Conservation (phyloP, 768 basidiomycete species). For the Suillus sp. region DNA sequence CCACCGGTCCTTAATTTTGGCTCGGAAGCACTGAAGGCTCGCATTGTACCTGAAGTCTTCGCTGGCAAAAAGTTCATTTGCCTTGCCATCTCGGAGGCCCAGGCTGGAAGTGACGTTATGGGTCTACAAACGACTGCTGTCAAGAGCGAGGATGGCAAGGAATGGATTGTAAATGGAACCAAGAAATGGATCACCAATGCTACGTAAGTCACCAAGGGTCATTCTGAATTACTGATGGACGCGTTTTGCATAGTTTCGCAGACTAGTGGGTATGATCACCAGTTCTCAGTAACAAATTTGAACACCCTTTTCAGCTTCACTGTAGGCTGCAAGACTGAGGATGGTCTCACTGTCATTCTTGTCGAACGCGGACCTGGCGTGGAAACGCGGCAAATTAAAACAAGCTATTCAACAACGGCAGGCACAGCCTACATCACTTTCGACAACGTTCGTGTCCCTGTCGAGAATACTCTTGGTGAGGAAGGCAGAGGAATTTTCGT, state of each 20-base stretch:
- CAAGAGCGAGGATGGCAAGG: conserved; percentile 66
- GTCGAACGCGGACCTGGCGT: conserved; percentile 66
- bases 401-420: conserved; percentile 84
- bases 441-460: conserved; percentile 83
- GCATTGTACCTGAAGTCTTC: conserved; percentile 52
- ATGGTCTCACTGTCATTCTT: conserved; percentile 65
- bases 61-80: conserved; percentile 70
- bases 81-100: conserved; percentile 76
- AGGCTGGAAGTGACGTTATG: conserved; percentile 69
- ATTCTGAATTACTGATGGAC: neutral
- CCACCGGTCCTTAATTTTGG: conserved; percentile 75
- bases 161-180: conserved; percentile 72
- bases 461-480: conserved; percentile 78
- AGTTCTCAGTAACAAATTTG: conserved; percentile 1
- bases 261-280: conserved; percentile 38
- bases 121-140: conserved; percentile 63
- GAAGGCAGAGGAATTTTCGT: conserved; percentile 65
- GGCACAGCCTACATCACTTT: conserved; percentile 87
- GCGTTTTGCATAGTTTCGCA: conserved; percentile 37
- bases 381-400: conserved; percentile 71
- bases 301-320: conserved; percentile 51
- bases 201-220: conserved; percentile 32
- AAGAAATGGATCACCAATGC: conserved; percentile 77
- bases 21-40: conserved; percentile 50
- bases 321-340: conserved; percentile 57